Evolutionary conservation across 2,329 filamentous ascomycete species (phyloP), one percentile per base, ranked within the genome.

Genomic region (Fusarium succisae): DNA sequence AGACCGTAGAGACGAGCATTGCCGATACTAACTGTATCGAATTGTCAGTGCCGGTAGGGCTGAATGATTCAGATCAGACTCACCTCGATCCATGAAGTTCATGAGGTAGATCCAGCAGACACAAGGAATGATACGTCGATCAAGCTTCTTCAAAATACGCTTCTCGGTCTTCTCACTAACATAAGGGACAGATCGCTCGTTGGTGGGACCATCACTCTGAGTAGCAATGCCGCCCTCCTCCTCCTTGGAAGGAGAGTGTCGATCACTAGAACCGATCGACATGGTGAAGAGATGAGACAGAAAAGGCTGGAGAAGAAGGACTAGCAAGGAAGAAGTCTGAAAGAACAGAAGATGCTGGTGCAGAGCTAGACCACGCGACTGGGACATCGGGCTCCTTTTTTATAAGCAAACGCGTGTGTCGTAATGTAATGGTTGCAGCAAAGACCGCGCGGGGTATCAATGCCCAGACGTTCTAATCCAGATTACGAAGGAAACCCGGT

Each of bases 21-120:
- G 44, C 90, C 90, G 50, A 93, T 93, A 77, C 93, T 93, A 41
- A 92, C 90, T 91, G 68, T 86, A 8, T 14, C 8, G 26, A 15
- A 51, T 17, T 48, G 35, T 53, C 26, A 63, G 12, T 8, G 1
- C 15, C 1, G 5, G 6, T 1, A 3, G 3, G 1, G 2, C 11
- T n/a, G 1, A 4, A 5, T 24, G 8, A 17, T 22, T 54, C 2
- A 2, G 3, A 22, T 18, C 18, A 32, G 9, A 37, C 66, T 44
- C 24, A 80, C 80, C 80, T 80, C 80, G 74, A 66, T 82, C 80
- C 79, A 82, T 81, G 56, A 82, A 79, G 67, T 81, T 82, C 78
- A 82, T 81, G 18, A 82, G 73, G 48, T 82, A 82, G 4, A 81
- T 74, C 80, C 79, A 80, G 64, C 79, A 79, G 37, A 79, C 73